Evolutionary conservation across 1,139 yeast species (phyloP), one percentile per base, ranked within the genome.

Genomic region (Sugiyamaella castrensis): DNA sequence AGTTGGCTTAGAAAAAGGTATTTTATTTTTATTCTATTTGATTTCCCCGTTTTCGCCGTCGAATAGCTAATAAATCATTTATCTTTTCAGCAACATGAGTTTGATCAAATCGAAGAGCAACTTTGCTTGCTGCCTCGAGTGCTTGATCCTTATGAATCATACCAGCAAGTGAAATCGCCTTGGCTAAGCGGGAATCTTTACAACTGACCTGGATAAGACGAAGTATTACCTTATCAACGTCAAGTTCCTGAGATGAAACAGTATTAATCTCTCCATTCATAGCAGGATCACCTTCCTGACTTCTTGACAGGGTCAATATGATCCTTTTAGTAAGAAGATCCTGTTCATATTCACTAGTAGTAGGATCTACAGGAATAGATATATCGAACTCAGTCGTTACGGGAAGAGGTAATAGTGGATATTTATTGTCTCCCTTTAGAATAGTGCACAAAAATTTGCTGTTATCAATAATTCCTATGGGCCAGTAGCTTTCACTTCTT

Each of bases 181-280:
- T 83, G 49, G 77, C 77, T 38, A 78, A 67, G 51, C 81, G 78
- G 43, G 81, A 79, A 31, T 82, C 84, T 39, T 81, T 75, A 66
- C 97, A 89, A 0, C 94, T 81, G 27, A 72, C 74, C n/a, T 87
- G 92, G 64, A 91, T 80, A 54, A 87, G 74, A 59, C 86, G 80
- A 54, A 92, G 74, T 24, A 91, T 68, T 0, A 94, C 77, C 63
- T 82, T 83, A 66, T 91, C 97, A 60, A 69, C 54, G 37, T 63
- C 71, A 15, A 72, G 64, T 53, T 71, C 75, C 40, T 55, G 55
- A 27, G 56, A 59, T 13, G 64, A 51, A 42, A 48, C 46, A 51
- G 33, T 51, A 43, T 46, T 40, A 7, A 63, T 67, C n/a, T 58
- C 67, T 26, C 63, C 65, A 24, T 63, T 65, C 28, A 54, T 50